Percentiles rank a stretch among this genome's conserved stretches.
Conservation (phyloP, 495 filamentous ascomycete genomes). For the Xylaria telfairii region DNA sequence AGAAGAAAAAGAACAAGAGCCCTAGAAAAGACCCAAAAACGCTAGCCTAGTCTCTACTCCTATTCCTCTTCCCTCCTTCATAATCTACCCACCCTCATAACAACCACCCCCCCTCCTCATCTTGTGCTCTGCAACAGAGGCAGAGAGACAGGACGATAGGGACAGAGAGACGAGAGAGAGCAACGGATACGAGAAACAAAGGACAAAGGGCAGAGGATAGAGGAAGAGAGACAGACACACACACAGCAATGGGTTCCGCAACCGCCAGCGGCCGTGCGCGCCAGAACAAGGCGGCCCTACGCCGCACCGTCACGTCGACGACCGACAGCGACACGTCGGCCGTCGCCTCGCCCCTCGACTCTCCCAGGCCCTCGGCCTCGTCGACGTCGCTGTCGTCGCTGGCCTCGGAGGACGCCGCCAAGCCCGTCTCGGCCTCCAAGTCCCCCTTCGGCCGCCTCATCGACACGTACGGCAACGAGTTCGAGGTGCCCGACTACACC, state of each 20-base stretch:
- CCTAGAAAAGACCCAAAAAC: neutral
- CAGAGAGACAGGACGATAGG: neutral
- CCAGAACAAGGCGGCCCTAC: constrained; percentile 47
- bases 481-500: constrained; percentile 75
- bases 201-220: neutral
- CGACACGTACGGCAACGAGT: constrained; percentile 77
- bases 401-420: constrained; percentile 60
- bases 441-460: constrained; percentile 61
- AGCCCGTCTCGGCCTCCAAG: constrained; percentile 27
- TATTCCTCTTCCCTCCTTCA: neutral
- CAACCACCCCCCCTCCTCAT: neutral
- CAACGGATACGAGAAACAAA: neutral
- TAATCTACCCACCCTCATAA: neutral
- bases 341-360: constrained; percentile 69
- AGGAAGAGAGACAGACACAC: constrained; percentile 2
- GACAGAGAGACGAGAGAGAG: neutral
- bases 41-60: neutral
- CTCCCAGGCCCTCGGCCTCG: constrained; percentile 78
- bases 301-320: constrained; percentile 45
- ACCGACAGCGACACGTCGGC: constrained; percentile 58
- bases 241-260: constrained; percentile 49
- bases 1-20: too few relatives aligned
- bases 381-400: constrained; percentile 91
- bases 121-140: neutral
- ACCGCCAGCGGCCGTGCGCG: constrained; percentile 43